Base-by-base conservation (phyloP, 2,329 filamentous ascomycete species). In the Didymella glomerata region DNA sequence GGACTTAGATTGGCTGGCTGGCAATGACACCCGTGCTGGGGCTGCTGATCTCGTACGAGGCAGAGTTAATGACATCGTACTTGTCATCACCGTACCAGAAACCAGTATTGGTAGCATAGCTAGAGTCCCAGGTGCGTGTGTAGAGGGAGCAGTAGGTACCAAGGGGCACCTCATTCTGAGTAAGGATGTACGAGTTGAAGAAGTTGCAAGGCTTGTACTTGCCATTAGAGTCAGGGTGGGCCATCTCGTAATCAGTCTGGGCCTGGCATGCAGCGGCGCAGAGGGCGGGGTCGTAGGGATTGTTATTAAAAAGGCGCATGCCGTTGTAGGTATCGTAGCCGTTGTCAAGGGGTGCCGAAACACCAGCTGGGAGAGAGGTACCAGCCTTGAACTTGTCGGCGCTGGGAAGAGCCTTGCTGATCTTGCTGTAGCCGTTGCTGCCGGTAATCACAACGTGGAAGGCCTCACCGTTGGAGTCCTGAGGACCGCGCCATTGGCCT, bases 141-240 rank as follows among this genome's bases (percentile, higher is more conserved):
- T 54, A 54, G 24, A 54, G 28, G 4, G 42, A 22, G 13, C 51
- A 54, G 44, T 48, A 48, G 34, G 46, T 45, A 14, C 51, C 51
- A 11, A 48, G 44, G 2, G 51, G 34, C 34, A 41, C 34, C 5
- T 36, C 36, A 13, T 54, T 48, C 25, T 54, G 46, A n/a, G 28
- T 48, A 18, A 54, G 32, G 14, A 54, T 24, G 36, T 48, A 54
- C 14, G 44, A 48, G 51, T 48, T 54, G 42, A 54, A 54, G 51
- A 48, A 54, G 6, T 34, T 28, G 67, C 75, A 77, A 30, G 45
- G 47, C 32, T 57, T 41, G 22, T 32, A 42, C 10, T 40, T 50
- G 13, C 47, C 54, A 18, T 30, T 24, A 18, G 47, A 27, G 16
- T 40, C 40, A 18, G 54, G 54, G 41, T 57, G 54, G 11, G 32